Evolutionary conservation across 805 yeast species (phyloP).

Genomic region (Candida ascalaphidarum): DNA sequence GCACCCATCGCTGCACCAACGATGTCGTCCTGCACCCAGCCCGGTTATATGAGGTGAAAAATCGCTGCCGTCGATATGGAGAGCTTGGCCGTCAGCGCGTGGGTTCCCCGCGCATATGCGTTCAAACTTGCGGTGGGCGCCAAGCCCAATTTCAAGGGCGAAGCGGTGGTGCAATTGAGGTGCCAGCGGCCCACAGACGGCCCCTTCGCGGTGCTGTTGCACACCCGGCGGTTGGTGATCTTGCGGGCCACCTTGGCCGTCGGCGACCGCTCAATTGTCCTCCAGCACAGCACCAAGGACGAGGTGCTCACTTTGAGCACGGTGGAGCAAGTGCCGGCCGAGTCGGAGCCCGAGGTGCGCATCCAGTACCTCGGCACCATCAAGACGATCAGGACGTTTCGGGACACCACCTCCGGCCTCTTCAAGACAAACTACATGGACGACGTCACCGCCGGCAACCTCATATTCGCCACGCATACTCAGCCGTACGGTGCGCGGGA

Average conservation of each 20-base stretch:
- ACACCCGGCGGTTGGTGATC: slow-evolving; percentile 34
- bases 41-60: no score
- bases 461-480: slow-evolving; percentile 59
- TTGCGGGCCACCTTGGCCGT: slow-evolving; percentile 24
- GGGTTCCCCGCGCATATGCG: no score
- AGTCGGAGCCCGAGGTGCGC: no score
- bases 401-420: slow-evolving; percentile 54
- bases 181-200: no score
- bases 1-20: no score
- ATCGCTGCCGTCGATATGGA: no score
- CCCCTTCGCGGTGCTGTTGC: slow-evolving; percentile 20
- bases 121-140: no score
- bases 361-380: slow-evolving; percentile 45
- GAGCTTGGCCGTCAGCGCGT: no score
- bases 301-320: no score
- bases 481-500: slow-evolving; percentile 59
- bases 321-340: no score
- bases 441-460: slow-evolving; percentile 38
- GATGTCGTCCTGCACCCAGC: no score
- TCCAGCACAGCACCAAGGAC: background rate
- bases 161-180: slow-evolving; percentile 22
- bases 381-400: slow-evolving; percentile 40
- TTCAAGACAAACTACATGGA: slow-evolving; percentile 61
- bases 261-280: background rate
- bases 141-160: slow-evolving; percentile 42